phyloP scores from a whole-genome alignment of 345 rosid species.

The Melaleuca quinquenervia region DNA sequence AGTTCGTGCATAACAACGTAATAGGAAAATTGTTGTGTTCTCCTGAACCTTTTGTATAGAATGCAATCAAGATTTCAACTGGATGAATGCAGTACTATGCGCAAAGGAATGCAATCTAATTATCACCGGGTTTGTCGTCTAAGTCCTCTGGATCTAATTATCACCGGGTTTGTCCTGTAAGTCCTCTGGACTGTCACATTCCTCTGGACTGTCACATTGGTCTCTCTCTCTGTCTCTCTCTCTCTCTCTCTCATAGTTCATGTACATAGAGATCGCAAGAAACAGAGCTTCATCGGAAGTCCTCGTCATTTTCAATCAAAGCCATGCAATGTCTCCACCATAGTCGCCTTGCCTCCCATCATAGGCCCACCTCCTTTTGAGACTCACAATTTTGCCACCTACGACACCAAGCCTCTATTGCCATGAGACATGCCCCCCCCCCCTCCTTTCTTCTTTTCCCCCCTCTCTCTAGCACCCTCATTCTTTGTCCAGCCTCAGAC shows the following conservation, averaged over 20 bases:
- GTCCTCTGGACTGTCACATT: no score
- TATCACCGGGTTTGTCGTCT: no score
- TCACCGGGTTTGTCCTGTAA: no score
- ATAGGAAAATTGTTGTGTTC: not conserved
- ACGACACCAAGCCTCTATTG: not conserved
- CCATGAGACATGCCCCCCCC: not conserved
- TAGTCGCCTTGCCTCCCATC: not conserved
- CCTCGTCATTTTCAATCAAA: not conserved
- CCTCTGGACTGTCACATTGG: no score
- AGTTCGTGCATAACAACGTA: not conserved
- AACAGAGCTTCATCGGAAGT: not conserved
- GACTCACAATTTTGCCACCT: not conserved
- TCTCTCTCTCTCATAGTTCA: not conserved
- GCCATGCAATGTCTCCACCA: not conserved
- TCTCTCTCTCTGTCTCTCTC: not conserved
- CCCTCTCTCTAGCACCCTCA: not conserved
- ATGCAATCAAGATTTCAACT: not conserved
- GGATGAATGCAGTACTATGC: not conserved
- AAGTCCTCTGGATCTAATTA: no score
- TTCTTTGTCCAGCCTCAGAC: not conserved
- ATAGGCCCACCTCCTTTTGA: not conserved
- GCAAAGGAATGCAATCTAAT: not conserved
- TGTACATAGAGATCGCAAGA: not conserved
- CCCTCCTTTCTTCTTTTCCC: not conserved
- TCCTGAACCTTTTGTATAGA: not conserved